Percentiles rank a stretch among this genome's conserved stretches.
Conservation (phyloP, 75 land plant genomes). For the Cryptomeria japonica region DNA sequence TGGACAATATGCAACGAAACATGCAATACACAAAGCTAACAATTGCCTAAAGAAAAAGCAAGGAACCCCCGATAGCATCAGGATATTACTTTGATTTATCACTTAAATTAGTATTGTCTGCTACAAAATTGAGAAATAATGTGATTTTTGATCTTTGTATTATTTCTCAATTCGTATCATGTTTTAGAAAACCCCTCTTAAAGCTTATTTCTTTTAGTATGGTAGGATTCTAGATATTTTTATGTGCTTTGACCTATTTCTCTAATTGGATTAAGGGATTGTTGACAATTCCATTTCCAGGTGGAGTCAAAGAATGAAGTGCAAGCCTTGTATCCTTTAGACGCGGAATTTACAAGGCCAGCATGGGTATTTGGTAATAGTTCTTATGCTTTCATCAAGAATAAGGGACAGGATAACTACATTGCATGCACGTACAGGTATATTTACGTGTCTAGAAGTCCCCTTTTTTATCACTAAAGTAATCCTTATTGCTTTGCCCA, state of each 20-base stretch:
- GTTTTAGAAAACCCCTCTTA: not conserved
- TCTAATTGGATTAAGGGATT: not conserved
- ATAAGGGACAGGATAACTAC: constrained; percentile 16
- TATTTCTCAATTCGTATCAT: not conserved
- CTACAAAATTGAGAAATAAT: not conserved
- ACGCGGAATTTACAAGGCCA: constrained; percentile 92
- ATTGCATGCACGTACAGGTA: constrained; percentile 90
- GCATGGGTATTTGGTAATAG: constrained; percentile 90
- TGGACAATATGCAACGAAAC: not conserved
- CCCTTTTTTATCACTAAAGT: not conserved
- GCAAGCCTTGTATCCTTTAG: constrained; percentile 56
- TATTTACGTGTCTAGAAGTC: not conserved
- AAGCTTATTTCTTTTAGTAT: not conserved
- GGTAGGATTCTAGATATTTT: not conserved
- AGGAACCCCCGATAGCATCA: no score
- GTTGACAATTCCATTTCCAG: constrained; percentile 26
- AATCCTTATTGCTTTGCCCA: not conserved
- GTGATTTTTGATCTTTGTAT: not conserved
- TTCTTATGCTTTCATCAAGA: constrained; percentile 66
- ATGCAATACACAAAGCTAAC: not conserved
- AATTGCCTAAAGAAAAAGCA: not conserved
- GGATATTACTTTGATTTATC: not conserved
- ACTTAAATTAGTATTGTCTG: not conserved
- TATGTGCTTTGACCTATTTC: not conserved
- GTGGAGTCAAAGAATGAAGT: constrained; percentile 61